phyloP scores from a whole-genome alignment of 306 rosid genomes.

The Cucumis cinereus region DNA sequence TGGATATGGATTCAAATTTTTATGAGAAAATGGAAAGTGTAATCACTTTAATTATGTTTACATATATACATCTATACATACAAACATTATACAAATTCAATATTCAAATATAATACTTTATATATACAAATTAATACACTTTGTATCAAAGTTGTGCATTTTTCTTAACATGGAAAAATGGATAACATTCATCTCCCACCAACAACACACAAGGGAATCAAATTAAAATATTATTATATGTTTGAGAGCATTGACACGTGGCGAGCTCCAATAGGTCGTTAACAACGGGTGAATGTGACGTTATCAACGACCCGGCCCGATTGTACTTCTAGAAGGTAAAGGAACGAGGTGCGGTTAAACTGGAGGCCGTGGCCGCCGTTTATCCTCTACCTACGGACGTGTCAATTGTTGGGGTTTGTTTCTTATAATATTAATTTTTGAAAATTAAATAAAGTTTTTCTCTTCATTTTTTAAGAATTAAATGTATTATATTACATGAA shows the following conservation, averaged over 20 bases:
- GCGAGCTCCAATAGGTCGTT: background rate
- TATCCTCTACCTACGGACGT: background rate
- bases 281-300: background rate
- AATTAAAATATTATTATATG: too few relatives aligned
- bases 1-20: background rate
- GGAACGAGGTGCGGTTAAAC: background rate
- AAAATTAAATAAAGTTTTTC: too few relatives aligned
- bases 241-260: background rate
- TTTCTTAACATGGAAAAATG: constrained; percentile 7
- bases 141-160: background rate
- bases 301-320: background rate
- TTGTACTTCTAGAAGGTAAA: background rate
- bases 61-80: background rate
- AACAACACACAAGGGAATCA: background rate
- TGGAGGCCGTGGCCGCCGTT: background rate
- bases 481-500: too few relatives aligned
- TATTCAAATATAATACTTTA: background rate
- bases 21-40: background rate
- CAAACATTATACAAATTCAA: background rate
- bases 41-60: background rate
- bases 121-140: background rate
- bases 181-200: background rate
- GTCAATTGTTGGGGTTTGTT: background rate
- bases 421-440: background rate
- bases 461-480: too few relatives aligned